Base-by-base conservation (phyloP, 179 eudicot species). In the Actinidia arguta region DNA sequence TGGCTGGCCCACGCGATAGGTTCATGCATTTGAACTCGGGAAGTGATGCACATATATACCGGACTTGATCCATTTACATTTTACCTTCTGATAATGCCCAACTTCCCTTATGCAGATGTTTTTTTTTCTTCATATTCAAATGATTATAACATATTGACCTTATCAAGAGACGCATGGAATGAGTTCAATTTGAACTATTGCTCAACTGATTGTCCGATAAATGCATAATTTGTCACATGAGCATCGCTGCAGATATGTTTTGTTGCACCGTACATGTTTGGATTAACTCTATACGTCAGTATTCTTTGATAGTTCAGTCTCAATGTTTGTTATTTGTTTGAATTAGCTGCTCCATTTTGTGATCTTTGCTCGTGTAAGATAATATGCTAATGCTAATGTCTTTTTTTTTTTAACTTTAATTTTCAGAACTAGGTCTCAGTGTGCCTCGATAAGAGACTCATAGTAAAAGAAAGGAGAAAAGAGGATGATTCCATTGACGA, bases 361-460 rank as follows among this genome's bases (percentile, higher is more conserved):
- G 44, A 42, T 25, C 8, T 20, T 79, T n/a, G 31, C 63, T 52
- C n/a, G n/a, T n/a, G n/a, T n/a, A 10, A 11, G 36, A 71, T 71
- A 51, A 51, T 25, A 31, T 73, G 76, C 76, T 73, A 51, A 73
- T 73, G 58, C 20, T 51, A 6, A 18, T 25, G 24, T 54, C 51
- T 17, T 76, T n/a, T 70, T 42, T 47, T 71, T 76, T 52, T 24
- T 22, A n/a, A n/a, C 24, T 14, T n/a, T 36, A 75, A 82, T 46
- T 82, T 39, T 52, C 90, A 90, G 94, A 91, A 83, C 87, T 88
- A 85, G 94, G 92, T 81, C 91, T 89, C 67, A 77, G 91, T 64
- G 94, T 91, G 85, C 92, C 91, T 18, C 91, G 92, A 89, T 52
- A 50, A 51, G 76, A 73, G 61, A 73, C 61, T 25, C 16, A 25